Evolutionary conservation across 2,329 filamentous ascomycete species (phyloP).

Genomic region (Diaporthe velutina): DNA sequence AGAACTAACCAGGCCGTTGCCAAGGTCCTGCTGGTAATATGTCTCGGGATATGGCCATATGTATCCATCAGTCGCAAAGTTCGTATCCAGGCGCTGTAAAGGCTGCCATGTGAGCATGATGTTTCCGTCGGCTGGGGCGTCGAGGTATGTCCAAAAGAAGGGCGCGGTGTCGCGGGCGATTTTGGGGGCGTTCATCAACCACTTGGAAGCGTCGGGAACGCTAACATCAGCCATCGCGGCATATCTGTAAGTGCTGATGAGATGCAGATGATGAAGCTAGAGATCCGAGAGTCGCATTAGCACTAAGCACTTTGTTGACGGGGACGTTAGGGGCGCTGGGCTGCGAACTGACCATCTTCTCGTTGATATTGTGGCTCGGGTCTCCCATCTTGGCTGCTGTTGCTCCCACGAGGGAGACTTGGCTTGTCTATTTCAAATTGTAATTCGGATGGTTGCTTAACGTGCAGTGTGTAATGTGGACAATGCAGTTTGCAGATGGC

Average conservation of each 20-base stretch:
- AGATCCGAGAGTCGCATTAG: constrained; percentile 45
- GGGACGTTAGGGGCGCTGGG: not conserved
- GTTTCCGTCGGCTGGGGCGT: constrained; percentile 83
- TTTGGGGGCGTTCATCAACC: constrained; percentile 79
- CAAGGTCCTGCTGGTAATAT: constrained; percentile 79
- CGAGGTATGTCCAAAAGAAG: constrained; percentile 94
- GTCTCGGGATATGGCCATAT: constrained; percentile 89
- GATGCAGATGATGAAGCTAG: constrained; percentile 89
- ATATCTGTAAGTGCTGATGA: constrained; percentile 87
- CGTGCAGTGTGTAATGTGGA: not conserved
- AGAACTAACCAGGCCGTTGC: constrained; percentile 67
- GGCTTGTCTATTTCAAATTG: not conserved
- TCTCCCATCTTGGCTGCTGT: constrained; percentile 45
- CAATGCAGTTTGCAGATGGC: constrained; percentile 19
- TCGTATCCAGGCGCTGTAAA: constrained; percentile 74
- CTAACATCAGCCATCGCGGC: constrained; percentile 79
- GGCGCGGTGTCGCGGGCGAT: constrained; percentile 87
- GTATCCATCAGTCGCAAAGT: constrained; percentile 92
- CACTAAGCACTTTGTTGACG: constrained; percentile 44
- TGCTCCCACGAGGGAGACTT: constrained; percentile 30
- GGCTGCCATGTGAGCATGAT: constrained; percentile 93
- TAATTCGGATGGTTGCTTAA: not conserved
- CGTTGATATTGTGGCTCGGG: constrained; percentile 51
- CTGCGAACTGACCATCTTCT: constrained; percentile 43
- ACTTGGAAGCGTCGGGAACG: constrained; percentile 83